Evolutionary conservation across 441 rosid species (phyloP).

Genomic region (Croton setiger): DNA sequence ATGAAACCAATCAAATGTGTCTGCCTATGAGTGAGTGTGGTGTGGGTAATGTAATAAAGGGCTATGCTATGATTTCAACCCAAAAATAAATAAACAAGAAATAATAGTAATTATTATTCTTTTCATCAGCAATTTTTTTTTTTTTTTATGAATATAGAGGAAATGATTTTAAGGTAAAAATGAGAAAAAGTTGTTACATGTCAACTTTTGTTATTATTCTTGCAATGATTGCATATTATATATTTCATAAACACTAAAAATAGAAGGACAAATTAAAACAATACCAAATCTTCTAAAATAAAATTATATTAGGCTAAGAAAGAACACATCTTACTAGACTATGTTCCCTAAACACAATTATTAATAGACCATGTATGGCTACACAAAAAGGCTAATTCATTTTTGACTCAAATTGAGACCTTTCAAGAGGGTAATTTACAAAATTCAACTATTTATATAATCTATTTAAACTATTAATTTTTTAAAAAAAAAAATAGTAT

Average conservation of each 20-base stretch:
- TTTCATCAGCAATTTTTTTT: not conserved
- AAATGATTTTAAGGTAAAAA: not conserved
- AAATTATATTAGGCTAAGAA: no score
- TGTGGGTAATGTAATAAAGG: not conserved
- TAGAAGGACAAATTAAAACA: not conserved
- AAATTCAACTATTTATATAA: no score
- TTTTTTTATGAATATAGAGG: not conserved
- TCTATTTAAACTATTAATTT: no score
- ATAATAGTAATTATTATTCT: no score
- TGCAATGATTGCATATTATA: not conserved
- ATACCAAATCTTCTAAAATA: not conserved
- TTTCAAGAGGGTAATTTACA: no score
- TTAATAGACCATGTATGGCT: no score
- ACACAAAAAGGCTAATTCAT: no score
- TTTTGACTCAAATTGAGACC: no score
- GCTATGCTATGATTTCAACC: not conserved
- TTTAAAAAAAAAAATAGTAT: no score
- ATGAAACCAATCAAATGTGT: constrained; percentile 15
- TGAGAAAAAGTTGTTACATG: not conserved
- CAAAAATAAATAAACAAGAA: no score
- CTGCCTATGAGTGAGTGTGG: not conserved
- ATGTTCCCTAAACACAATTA: no score
- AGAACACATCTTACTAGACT: no score
- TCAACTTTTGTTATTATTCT: constrained; percentile 10
- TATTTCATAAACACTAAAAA: not conserved